Evolutionary conservation across 768 basidiomycete genomes (phyloP).

Genomic region (Boletus reticuloceps): DNA sequence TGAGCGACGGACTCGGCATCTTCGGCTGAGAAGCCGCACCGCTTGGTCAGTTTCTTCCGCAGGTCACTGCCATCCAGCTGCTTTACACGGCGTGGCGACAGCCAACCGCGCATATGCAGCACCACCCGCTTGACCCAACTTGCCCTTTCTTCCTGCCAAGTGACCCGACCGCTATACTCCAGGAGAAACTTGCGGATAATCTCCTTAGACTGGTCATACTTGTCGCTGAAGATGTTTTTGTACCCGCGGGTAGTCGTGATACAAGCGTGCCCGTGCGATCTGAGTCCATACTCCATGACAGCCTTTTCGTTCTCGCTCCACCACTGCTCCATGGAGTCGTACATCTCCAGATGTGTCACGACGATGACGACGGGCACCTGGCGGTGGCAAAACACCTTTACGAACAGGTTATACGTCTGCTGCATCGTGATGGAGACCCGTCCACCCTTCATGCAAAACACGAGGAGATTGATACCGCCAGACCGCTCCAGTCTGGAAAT

Average conservation of each 20-base stretch:
- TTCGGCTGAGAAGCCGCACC: conserved; percentile 20
- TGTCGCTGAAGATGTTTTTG: conserved; percentile 20
- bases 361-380: conserved; percentile 31
- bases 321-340: conserved; percentile 37
- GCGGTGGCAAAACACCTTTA: conserved; percentile 37
- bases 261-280: conserved; percentile 38
- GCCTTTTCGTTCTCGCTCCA: conserved; percentile 36
- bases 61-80: conserved; percentile 10
- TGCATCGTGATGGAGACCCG: conserved; percentile 23
- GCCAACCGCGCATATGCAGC: conserved; percentile 25
- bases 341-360: conserved; percentile 36
- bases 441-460: conserved; percentile 31
- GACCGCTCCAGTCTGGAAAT: conserved; percentile 29
- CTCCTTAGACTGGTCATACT: conserved; percentile 33
- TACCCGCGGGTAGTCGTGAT: conserved; percentile 35
- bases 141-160: conserved; percentile 26
- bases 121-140: conserved; percentile 25
- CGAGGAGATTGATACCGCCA: conserved; percentile 28
- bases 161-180: conserved; percentile 9
- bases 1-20: conserved; percentile 19
- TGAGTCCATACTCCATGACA: conserved; percentile 34
- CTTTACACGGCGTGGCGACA: conserved; percentile 15
- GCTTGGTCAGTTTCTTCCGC: conserved; percentile 21
- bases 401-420: conserved; percentile 34
- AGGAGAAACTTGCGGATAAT: conserved; percentile 21